A percentile compares a stretch with the other conserved stretches of the same genome.
phyloP scores from a whole-genome alignment of 208 protist species.

The Trypanosoma rangeli region DNA sequence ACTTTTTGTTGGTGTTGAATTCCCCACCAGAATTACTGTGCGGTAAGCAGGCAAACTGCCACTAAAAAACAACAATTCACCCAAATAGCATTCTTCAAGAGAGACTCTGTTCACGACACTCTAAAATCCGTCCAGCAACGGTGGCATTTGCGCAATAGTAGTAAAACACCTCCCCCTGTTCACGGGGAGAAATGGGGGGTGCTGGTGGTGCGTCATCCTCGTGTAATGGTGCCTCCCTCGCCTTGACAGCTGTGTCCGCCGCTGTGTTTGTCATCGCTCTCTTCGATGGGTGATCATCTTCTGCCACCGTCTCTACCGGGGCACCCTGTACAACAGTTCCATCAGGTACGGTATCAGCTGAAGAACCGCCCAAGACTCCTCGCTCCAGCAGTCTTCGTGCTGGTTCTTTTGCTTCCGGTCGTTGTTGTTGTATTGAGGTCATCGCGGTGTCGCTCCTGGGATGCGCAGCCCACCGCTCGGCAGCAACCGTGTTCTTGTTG shows the following conservation, averaged over 20 bases:
- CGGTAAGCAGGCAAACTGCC: neutral
- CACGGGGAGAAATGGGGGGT: conserved; percentile 10
- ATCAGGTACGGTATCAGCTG: neutral
- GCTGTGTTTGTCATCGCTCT: neutral
- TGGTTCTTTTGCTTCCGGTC: neutral
- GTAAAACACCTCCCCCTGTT: conserved; percentile 50
- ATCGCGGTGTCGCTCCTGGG: neutral
- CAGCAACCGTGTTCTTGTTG: neutral
- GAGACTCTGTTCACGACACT: neutral
- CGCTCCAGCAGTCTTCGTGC: neutral
- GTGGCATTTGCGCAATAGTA: conserved; percentile 79
- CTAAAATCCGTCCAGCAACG: conserved; percentile 12
- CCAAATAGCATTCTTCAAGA: neutral
- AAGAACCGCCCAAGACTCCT: neutral
- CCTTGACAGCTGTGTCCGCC: neutral
- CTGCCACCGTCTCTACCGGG: neutral
- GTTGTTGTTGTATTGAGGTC: neutral
- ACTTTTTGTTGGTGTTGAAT: neutral
- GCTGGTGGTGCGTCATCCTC: conserved; percentile 7
- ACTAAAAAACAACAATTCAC: too few relatives aligned
- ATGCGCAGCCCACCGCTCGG: neutral
- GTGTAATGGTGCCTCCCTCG: neutral
- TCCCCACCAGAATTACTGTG: neutral
- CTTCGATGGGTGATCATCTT: neutral
- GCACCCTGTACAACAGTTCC: neutral